Evolutionary conservation across 441 rosid species (phyloP), one percentile per base, ranked within the genome.

Genomic region (Pelargonium australe): DNA sequence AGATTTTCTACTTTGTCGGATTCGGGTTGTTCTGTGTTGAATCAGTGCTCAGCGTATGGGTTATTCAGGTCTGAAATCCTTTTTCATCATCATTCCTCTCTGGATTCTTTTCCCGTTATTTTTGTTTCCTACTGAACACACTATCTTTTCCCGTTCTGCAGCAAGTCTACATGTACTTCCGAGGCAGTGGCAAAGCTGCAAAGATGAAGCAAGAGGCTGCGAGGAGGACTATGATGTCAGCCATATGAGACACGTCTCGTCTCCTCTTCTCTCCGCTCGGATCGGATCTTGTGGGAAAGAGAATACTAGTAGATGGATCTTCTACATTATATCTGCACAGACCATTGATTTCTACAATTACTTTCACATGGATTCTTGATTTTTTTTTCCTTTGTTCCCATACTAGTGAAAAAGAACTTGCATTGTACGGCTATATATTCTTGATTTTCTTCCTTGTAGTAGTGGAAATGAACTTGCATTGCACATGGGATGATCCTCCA

Each of bases 121-220:
- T 28, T 53, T 37, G 66, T 49, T 7, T 61, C 61, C 17, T 20
- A 71, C 43, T 57, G 67, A 13, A 8, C 34, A 1, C 7, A 16
- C 73, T 75, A 41, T 10, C 53, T 45, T 10, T 17, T 70, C 49
- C 20, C 17, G 73, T 51, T 71, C 53, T 83, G 79, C 97, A 92
- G 98, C 95, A 95, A 92, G 89, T 92, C 64, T 95, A 95, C 84
- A 92, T 92, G 88, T 95, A 95, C 73, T 95, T 95, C 87, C 84
- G 98, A 74, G 98, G 98, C 68, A 89, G 96, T 69, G 98, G 98
- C 65, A 92, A 92, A 83, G 96, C 96, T 40, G 92, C 95, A 62
- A 86, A 87, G 85, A 85, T 92, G 78, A 92, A 86, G 80, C 88
- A 83, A 3, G 91, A 92, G 79, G 95, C 96, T 20, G 80, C 90